Percentiles rank a stretch among this genome's conserved stretches.
Evolutionary conservation across 2,329 filamentous ascomycete genomes (phyloP).

Genomic region (Colletotrichum kahawae): DNA sequence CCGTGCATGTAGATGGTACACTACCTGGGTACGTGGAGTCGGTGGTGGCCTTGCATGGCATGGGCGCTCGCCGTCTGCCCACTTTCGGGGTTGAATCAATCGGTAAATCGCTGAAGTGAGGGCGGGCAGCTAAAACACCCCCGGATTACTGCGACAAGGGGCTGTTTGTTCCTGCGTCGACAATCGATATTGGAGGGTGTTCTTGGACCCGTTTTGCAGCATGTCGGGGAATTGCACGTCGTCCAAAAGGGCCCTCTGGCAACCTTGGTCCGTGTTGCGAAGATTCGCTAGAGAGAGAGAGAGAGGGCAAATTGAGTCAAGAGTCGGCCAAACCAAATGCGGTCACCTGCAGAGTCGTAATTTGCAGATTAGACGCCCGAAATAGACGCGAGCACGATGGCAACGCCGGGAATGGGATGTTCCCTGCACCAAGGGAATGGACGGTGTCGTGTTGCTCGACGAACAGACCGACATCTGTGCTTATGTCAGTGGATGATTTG

Average conservation of each 20-base stretch:
- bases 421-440: not conserved
- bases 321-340: not conserved
- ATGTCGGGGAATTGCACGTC: not conserved
- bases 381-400: conserved; percentile 10
- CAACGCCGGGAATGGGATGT: not conserved
- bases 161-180: not conserved
- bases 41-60: not conserved
- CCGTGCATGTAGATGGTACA: not conserved
- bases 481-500: not conserved
- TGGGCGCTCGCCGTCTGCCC: too few relatives aligned
- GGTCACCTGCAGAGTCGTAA: conserved; percentile 9
- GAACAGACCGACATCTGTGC: conserved; percentile 2
- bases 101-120: not conserved
- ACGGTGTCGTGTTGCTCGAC: not conserved
- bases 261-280: not conserved
- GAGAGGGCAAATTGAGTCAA: not conserved
- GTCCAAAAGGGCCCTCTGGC: not conserved
- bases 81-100: not conserved
- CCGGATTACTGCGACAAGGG: conserved; percentile 5
- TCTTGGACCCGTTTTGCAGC: not conserved
- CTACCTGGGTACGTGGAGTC: not conserved
- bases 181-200: conserved; percentile 19
- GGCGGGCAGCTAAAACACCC: conserved; percentile 6
- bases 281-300: too few relatives aligned
- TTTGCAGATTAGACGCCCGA: conserved; percentile 10